These are phyloP conservation scores for Backusella liffmaniae DNA, from an alignment of 192 early-diverging fungal genomes.

Conservation along the genomic window DNA sequence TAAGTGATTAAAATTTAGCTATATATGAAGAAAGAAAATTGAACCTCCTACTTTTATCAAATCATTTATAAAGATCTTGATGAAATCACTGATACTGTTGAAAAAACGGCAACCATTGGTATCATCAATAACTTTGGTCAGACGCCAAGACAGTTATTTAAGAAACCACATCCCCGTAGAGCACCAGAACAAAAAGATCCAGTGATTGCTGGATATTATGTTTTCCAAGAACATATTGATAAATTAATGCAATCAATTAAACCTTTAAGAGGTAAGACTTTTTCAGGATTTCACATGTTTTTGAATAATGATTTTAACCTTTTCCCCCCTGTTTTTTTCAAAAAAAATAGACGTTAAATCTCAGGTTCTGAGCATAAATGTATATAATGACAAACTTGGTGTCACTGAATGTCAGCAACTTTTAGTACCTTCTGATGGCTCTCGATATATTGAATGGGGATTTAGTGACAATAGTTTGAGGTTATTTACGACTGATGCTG, in stretches of 20 bases:
- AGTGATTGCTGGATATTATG: slow-evolving; percentile 38
- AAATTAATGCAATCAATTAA: slow-evolving; percentile 53
- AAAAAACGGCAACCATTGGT: slow-evolving; percentile 84
- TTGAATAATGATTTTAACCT: not conserved
- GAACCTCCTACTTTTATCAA: not conserved
- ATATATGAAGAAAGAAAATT: not conserved
- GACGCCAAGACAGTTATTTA: slow-evolving; percentile 89
- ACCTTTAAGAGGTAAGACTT: slow-evolving; percentile 45
- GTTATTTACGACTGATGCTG: slow-evolving; percentile 46
- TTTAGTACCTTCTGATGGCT: slow-evolving; percentile 41
- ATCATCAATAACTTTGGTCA: slow-evolving; percentile 98
- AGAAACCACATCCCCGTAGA: slow-evolving; percentile 75
- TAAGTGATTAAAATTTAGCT: slow-evolving; percentile 10
- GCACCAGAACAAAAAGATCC: slow-evolving; percentile 37
- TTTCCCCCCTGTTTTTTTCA: not conserved
- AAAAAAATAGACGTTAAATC: slow-evolving; percentile 41
- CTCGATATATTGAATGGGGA: slow-evolving; percentile 61
- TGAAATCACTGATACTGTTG: slow-evolving; percentile 81
- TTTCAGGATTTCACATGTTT: not conserved
- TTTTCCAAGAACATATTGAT: slow-evolving; percentile 45
- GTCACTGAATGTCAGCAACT: slow-evolving; percentile 41
- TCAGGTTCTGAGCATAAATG: slow-evolving; percentile 48
- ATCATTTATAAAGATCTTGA: slow-evolving; percentile 61
- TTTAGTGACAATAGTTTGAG: slow-evolving; percentile 58
- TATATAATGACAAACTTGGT: slow-evolving; percentile 41